Evolutionary conservation across 176 grass and related monocot genomes (phyloP).

Genomic region (Triticum turgidum): DNA sequence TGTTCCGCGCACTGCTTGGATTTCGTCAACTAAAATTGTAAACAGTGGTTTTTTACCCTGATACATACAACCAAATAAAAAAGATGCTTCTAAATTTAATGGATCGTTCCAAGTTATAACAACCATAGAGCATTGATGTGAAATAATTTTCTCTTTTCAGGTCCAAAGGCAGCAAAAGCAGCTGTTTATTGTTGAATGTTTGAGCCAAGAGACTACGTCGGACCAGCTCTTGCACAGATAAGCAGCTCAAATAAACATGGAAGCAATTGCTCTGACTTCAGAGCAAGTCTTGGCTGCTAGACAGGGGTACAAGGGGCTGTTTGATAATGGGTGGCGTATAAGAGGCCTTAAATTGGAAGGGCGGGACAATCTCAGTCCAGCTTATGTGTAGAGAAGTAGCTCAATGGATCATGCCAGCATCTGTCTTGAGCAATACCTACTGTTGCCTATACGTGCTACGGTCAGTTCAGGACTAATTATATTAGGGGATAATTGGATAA

Average conservation of each 20-base stretch:
- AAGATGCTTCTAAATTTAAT: neutral
- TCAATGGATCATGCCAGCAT: neutral
- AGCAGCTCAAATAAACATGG: neutral
- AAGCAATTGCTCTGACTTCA: neutral
- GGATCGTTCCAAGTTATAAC: neutral
- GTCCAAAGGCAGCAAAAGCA: neutral
- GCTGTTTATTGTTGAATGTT: neutral
- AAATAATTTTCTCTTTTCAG: neutral
- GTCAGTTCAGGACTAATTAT: neutral
- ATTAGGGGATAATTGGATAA: neutral
- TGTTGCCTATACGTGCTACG: neutral
- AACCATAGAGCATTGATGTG: neutral
- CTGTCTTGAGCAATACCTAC: neutral
- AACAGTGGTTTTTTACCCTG: neutral
- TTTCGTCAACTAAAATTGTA: neutral
- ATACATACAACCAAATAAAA: neutral
- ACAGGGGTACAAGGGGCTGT: neutral
- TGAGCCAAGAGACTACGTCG: neutral
- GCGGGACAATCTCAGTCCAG: neutral
- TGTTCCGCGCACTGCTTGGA: neutral
- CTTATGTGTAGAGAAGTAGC: neutral
- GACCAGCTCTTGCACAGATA: constrained; percentile 3
- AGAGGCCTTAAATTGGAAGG: neutral
- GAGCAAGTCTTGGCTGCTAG: neutral
- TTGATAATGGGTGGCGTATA: neutral